phyloP scores from a whole-genome alignment of 371 early-diverging fungal genomes.

The Syncephalastrum sp. region DNA sequence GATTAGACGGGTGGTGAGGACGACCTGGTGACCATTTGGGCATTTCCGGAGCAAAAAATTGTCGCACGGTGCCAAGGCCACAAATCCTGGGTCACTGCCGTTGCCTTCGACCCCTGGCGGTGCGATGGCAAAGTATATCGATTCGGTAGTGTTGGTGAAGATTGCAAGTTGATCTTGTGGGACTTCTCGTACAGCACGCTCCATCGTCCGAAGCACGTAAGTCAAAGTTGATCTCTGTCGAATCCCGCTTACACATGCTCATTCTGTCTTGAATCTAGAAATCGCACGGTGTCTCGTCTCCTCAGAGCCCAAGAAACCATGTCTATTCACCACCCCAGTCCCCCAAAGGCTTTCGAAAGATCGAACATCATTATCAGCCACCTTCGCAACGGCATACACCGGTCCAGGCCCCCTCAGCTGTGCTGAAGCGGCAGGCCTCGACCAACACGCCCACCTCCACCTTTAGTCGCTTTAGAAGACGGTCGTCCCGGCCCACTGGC shows the following conservation, averaged over 20 bases:
- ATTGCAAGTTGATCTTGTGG: constrained; percentile 88
- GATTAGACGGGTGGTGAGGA: constrained; percentile 90
- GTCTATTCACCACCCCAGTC: too few relatives aligned
- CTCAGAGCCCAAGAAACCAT: too few relatives aligned
- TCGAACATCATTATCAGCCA: too few relatives aligned
- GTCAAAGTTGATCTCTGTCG: constrained; percentile 6
- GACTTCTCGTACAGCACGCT: constrained; percentile 87
- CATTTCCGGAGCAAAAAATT: constrained; percentile 69
- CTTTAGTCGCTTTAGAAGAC: constrained; percentile 21
- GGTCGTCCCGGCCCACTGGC: constrained; percentile 14
- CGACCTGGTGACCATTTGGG: constrained; percentile 93
- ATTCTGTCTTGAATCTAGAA: neutral
- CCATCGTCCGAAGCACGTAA: constrained; percentile 71
- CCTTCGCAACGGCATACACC: too few relatives aligned
- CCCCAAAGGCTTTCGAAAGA: too few relatives aligned
- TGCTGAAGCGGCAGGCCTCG: too few relatives aligned
- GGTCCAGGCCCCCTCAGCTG: too few relatives aligned
- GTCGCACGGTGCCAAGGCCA: constrained; percentile 94
- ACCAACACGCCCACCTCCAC: constrained; percentile 1
- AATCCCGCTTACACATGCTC: too few relatives aligned
- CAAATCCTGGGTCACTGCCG: constrained; percentile 86
- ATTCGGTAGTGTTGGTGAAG: constrained; percentile 92
- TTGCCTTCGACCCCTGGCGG: constrained; percentile 91
- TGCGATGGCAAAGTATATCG: constrained; percentile 84
- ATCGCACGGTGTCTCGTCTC: too few relatives aligned